Conservation (phyloP, 169 alveolate species). For the Plasmodium coatneyi region DNA sequence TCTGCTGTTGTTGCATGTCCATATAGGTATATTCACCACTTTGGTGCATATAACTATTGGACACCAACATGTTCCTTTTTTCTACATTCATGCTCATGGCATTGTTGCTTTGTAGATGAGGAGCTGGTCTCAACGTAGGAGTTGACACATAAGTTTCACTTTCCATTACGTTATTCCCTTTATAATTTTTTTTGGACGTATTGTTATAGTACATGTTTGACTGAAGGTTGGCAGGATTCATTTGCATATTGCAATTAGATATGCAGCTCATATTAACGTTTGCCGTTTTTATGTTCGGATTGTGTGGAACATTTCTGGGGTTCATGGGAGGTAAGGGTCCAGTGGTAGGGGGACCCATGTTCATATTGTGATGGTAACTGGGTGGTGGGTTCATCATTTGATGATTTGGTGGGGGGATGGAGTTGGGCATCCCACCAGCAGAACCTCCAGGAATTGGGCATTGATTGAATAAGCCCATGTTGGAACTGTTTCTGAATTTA, state of each 20-base stretch:
- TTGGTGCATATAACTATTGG: slow-evolving; percentile 21
- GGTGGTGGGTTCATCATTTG: neutral
- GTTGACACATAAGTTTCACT: neutral
- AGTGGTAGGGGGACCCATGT: neutral
- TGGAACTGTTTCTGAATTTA: slow-evolving; percentile 1
- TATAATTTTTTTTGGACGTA: slow-evolving; percentile 32
- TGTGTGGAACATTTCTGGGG: neutral
- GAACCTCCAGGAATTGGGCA: neutral
- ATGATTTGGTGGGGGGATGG: neutral
- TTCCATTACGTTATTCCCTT: slow-evolving; percentile 16
- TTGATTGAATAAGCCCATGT: neutral
- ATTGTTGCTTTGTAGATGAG: slow-evolving; percentile 8
- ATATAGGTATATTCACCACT: slow-evolving; percentile 20
- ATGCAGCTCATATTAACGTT: slow-evolving; percentile 2
- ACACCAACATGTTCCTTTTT: slow-evolving; percentile 8
- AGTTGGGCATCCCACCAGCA: neutral
- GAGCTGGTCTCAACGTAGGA: slow-evolving; percentile 41
- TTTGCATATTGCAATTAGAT: slow-evolving; percentile 7
- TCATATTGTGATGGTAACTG: neutral
- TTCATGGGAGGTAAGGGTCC: neutral
- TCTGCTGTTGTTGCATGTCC: slow-evolving; percentile 8
- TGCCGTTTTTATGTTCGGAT: slow-evolving; percentile 21
- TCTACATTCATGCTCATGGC: slow-evolving; percentile 15
- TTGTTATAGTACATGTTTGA: slow-evolving; percentile 16
- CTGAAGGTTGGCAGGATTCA: slow-evolving; percentile 21